phyloP scores from a whole-genome alignment of 2,329 filamentous ascomycete species.

The Tolypocladium endophyticum region DNA sequence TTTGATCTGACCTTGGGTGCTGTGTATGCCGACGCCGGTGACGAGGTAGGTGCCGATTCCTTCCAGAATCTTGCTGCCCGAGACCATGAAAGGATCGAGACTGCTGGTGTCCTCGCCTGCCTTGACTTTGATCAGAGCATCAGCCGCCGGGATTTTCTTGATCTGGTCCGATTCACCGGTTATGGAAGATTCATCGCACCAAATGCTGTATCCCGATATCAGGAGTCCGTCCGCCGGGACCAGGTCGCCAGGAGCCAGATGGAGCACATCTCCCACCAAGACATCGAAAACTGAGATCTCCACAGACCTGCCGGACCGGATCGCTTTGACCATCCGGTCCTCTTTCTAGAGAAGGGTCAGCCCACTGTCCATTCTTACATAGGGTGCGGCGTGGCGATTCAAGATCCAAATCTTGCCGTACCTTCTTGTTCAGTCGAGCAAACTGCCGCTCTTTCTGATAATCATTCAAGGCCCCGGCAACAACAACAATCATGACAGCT shows the following conservation, averaged over 20 bases:
- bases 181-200: constrained; percentile 64
- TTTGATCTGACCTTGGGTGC: constrained; percentile 42
- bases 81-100: constrained; percentile 56
- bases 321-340: constrained; percentile 54
- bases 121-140: constrained; percentile 45
- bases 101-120: constrained; percentile 32
- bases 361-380: background rate
- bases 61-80: constrained; percentile 42
- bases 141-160: constrained; percentile 51
- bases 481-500: constrained; percentile 36
- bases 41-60: constrained; percentile 44
- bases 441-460: constrained; percentile 61
- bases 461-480: constrained; percentile 41
- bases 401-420: background rate
- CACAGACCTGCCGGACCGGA: constrained; percentile 54
- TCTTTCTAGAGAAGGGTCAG: constrained; percentile 36
- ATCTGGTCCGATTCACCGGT: constrained; percentile 66
- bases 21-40: constrained; percentile 45
- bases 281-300: constrained; percentile 57
- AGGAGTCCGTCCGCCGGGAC: constrained; percentile 63
- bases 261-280: constrained; percentile 58
- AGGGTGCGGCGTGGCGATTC: background rate
- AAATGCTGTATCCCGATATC: constrained; percentile 39
- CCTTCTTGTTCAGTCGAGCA: constrained; percentile 41
- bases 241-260: constrained; percentile 59